These are phyloP conservation scores for Lachancea nothofagi DNA, from an alignment of 805 yeast species.

Conservation along the genomic window DNA sequence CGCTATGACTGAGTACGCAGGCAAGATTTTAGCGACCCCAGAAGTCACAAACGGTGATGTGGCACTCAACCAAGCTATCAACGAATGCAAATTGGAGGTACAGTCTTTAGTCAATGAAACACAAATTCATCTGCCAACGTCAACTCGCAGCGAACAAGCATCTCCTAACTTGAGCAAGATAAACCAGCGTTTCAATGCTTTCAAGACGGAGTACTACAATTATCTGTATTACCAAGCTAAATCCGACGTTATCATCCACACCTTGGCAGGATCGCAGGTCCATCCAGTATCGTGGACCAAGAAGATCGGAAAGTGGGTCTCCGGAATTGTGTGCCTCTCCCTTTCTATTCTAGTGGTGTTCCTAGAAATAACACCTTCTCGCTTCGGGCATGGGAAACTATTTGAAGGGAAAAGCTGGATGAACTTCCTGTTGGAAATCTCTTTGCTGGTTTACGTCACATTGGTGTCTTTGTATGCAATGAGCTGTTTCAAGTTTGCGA, in stretches of 20 bases:
- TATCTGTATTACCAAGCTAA: conserved; percentile 24
- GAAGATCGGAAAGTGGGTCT: conserved; percentile 9
- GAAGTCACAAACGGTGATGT: conserved; percentile 21
- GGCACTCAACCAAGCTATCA: conserved; percentile 21
- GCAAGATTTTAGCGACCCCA: conserved; percentile 19
- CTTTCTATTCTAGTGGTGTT: conserved; percentile 20
- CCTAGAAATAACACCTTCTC: conserved; percentile 26
- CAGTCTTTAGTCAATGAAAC: conserved; percentile 17
- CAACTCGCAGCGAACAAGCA: conserved; percentile 3
- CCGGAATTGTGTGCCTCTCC: conserved; percentile 14
- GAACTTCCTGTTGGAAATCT: conserved; percentile 20
- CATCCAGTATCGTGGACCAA: conserved; percentile 12
- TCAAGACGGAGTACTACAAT: conserved; percentile 28
- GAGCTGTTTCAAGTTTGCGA: conserved; percentile 30
- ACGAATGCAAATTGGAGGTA: conserved; percentile 28
- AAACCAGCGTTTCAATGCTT: conserved; percentile 27
- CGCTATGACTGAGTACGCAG: conserved; percentile 25
- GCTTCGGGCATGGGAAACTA: conserved; percentile 23
- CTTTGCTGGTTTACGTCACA: conserved; percentile 26
- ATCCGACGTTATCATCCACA: conserved; percentile 26
- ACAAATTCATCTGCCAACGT: conserved; percentile 13
- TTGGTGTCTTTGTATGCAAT: conserved; percentile 29
- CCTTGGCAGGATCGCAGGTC: conserved; percentile 23
- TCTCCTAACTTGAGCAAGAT: conserved; percentile 19
- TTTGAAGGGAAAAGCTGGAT: conserved; percentile 20